These are phyloP conservation scores for Stentor coeruleus DNA, from an alignment of 73 alveolate species.

Conservation along the genomic window DNA sequence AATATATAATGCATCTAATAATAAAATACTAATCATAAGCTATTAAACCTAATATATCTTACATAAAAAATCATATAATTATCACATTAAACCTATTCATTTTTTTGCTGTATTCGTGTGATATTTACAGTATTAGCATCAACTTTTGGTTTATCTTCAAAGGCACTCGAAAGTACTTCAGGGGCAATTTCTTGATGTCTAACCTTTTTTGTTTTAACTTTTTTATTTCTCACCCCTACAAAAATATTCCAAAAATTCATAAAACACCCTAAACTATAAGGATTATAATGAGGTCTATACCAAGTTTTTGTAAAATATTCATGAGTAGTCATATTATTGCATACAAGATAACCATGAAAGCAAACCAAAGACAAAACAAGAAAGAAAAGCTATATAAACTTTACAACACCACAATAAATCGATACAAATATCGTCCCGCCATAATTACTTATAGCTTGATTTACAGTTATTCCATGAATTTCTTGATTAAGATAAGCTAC, in stretches of 20 bases:
- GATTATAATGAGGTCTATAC: constrained; percentile 11
- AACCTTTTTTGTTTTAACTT: no score
- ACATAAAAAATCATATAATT: no score
- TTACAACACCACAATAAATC: not conserved
- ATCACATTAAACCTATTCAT: no score
- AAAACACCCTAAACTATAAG: constrained; percentile 7
- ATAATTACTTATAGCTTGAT: not conserved
- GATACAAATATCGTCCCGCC: not conserved
- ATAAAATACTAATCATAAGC: no score
- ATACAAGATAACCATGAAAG: constrained; percentile 6
- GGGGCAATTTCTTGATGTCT: no score
- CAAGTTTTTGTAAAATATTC: constrained; percentile 17
- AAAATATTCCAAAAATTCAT: not conserved
- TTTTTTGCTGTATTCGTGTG: no score
- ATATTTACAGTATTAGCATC: no score
- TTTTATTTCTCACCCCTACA: no score
- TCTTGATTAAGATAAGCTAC: not conserved
- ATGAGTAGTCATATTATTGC: not conserved
- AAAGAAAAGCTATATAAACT: not conserved
- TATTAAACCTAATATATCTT: no score
- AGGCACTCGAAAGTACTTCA: no score
- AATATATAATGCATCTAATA: no score
- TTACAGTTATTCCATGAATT: not conserved
- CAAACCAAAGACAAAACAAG: not conserved
- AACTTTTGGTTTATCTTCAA: no score